These are phyloP conservation scores for Emmonsiellopsis sp. DNA, from an alignment of 2,329 filamentous ascomycete species.

Conservation along the genomic window DNA sequence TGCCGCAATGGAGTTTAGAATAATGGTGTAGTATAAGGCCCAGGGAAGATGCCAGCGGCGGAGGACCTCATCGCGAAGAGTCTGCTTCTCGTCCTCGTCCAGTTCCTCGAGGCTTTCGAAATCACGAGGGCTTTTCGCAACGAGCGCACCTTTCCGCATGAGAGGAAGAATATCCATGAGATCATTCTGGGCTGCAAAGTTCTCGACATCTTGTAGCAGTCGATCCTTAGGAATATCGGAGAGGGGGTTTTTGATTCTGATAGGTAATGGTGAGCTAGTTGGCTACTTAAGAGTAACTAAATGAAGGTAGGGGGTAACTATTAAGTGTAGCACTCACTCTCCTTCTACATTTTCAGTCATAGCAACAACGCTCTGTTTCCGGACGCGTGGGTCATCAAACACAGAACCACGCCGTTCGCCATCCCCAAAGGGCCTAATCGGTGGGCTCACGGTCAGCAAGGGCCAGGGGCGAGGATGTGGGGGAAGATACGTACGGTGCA, in stretches of 20 bases:
- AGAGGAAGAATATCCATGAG: constrained; percentile 46
- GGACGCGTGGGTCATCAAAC: constrained; percentile 7
- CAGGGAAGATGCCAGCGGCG: constrained; percentile 40
- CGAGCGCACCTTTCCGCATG: constrained; percentile 49
- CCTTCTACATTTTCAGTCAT: constrained; percentile 24
- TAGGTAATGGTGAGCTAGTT: not conserved
- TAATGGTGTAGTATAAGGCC: constrained; percentile 40
- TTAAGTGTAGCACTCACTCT: constrained; percentile 17
- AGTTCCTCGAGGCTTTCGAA: constrained; percentile 56
- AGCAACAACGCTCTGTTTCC: constrained; percentile 16
- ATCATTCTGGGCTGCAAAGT: constrained; percentile 46
- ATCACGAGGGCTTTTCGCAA: constrained; percentile 58
- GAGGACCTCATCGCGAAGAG: constrained; percentile 35
- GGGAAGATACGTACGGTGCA: not conserved
- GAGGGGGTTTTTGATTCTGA: constrained; percentile 28
- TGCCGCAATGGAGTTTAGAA: constrained; percentile 45
- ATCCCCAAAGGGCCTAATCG: not conserved
- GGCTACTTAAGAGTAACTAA: not conserved
- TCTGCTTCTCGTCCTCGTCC: constrained; percentile 37
- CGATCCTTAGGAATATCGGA: constrained; percentile 21
- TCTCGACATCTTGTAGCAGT: constrained; percentile 21
- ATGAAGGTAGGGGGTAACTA: not conserved
- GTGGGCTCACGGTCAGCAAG: not conserved
- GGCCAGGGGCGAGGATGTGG: too few species aligned
- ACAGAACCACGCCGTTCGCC: constrained; percentile 8